These are phyloP conservation scores for Cenchrus purpureus DNA, from an alignment of 176 grass and related monocot genomes.

Conservation along the genomic window DNA sequence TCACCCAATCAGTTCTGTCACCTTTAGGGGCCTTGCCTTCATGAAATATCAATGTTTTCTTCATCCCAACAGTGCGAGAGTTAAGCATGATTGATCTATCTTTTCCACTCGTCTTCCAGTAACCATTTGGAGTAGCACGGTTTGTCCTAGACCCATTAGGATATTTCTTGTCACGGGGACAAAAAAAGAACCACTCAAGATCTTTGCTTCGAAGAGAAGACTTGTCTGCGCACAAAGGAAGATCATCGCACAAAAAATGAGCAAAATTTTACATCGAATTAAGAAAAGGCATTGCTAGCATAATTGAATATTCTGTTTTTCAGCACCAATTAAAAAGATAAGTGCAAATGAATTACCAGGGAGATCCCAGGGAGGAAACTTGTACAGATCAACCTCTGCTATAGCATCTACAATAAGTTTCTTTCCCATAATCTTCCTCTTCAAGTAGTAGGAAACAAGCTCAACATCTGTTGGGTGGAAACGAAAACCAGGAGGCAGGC, in stretches of 20 bases:
- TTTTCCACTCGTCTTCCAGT: constrained; percentile 95
- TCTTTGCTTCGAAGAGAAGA: constrained; percentile 73
- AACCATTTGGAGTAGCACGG: constrained; percentile 83
- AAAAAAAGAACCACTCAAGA: constrained; percentile 97
- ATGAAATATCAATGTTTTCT: constrained; percentile 94
- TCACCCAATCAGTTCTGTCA: constrained; percentile 86
- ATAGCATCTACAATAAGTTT: constrained; percentile 69
- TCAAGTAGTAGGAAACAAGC: constrained; percentile 83
- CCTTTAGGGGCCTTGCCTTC: constrained; percentile 80
- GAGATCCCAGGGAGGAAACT: constrained; percentile 94
- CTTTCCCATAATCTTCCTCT: constrained; percentile 89
- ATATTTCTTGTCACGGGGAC: constrained; percentile 83
- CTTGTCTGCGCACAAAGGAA: constrained; percentile 53
- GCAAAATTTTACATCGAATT: neutral
- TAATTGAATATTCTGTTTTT: neutral
- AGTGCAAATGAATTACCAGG: constrained; percentile 57
- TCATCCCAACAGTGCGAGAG: constrained; percentile 67
- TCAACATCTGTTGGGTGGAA: constrained; percentile 98
- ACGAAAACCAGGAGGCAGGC: constrained; percentile 79
- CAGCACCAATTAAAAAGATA: neutral
- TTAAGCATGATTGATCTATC: constrained; percentile 72
- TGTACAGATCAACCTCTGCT: constrained; percentile 83
- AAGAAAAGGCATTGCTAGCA: neutral
- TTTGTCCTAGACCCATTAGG: constrained; percentile 76
- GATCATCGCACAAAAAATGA: neutral